Base-by-base conservation (phyloP, 2,329 filamentous ascomycete species). In the Alternaria novae-zelandiae region DNA sequence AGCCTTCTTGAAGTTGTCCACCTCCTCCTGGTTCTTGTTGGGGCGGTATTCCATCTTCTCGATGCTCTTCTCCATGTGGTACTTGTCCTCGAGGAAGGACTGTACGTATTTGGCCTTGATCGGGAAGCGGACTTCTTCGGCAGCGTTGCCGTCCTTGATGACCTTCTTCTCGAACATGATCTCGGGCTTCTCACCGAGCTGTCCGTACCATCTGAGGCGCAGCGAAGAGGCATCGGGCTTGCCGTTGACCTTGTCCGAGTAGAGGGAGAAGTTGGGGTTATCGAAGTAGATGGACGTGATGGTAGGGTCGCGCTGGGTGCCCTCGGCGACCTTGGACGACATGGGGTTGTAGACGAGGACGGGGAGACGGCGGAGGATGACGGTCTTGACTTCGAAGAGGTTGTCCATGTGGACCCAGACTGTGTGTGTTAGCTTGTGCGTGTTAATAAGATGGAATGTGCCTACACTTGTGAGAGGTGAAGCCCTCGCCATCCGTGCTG, bases 221-320 rank as follows among this genome's bases (percentile, higher is more conserved):
- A 99, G 81, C 23, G 95, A 97, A 3, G 91, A 89, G 7, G 93
- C 92, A 74, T 94, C 89, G 1, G 88, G 85, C 64, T 90, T 85
- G 66, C 90, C 88, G 64, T 91, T 90, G 21, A 97, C 89, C 82
- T 98, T 98, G 73, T 91, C 88, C 13, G 88, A 88, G 81, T 98
- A 99, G 10, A 98, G 86, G 13, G 91, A 87, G 79, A 99, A 98
- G 69, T 90, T 89, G 44, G 88, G 85, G 77, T 90, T 97, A 80
- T 99, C 96, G 75, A 98, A 97, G 82, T 99, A 99, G 43, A 99
- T 88, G 25, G 95, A 97, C 15, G 94, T 98, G 70, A 98, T 92
- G 54, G 92, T 92, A 6, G 96, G 96, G 74, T 98, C 95, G 50
- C 85, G 84, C 69, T 94, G 88, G 64, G 87, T 89, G 49, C 89